Percentiles rank a stretch among this genome's conserved stretches.
Evolutionary conservation across 1,284 basidiomycete species (phyloP).

Genomic region (Tilletia walkeri): DNA sequence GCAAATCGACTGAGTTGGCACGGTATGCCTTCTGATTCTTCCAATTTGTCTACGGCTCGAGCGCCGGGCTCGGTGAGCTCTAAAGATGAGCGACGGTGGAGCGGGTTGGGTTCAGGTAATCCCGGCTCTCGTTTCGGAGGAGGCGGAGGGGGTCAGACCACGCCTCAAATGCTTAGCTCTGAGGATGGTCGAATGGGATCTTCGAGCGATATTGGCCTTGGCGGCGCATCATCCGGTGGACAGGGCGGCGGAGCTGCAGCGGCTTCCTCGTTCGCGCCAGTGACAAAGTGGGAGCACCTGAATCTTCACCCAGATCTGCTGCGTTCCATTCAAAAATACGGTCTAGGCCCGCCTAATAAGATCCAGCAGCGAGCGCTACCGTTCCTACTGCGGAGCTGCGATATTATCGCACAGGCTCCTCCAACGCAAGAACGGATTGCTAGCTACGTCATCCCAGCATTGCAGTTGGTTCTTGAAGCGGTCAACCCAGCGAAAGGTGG

Average conservation of each 20-base stretch:
- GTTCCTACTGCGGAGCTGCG: constrained; percentile 85
- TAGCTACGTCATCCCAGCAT: constrained; percentile 65
- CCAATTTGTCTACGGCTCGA: not conserved
- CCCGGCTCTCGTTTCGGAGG: not conserved
- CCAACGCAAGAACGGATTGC: constrained; percentile 97
- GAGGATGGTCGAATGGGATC: constrained; percentile 22
- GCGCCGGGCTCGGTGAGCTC: not conserved
- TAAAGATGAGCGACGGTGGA: constrained; percentile 17
- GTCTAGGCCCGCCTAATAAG: constrained; percentile 96
- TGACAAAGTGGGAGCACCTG: constrained; percentile 95
- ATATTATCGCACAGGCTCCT: constrained; percentile 96
- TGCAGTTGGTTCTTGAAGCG: constrained; percentile 44
- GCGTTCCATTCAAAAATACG: constrained; percentile 86
- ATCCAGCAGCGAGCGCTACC: constrained; percentile 95
- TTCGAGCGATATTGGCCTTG: constrained; percentile 4
- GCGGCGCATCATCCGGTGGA: not conserved
- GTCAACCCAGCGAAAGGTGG: constrained; percentile 73
- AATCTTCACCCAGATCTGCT: constrained; percentile 80
- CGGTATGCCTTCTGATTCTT: not conserved
- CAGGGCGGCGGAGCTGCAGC: constrained; percentile 20
- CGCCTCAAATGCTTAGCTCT: constrained; percentile 16
- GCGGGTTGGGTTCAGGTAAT: not conserved
- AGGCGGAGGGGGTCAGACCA: not conserved
- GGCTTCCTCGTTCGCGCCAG: constrained; percentile 69
- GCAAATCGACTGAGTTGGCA: constrained; percentile 15